phyloP scores from a whole-genome alignment of 176 grass and related monocot species.

The Typha latifolia region DNA sequence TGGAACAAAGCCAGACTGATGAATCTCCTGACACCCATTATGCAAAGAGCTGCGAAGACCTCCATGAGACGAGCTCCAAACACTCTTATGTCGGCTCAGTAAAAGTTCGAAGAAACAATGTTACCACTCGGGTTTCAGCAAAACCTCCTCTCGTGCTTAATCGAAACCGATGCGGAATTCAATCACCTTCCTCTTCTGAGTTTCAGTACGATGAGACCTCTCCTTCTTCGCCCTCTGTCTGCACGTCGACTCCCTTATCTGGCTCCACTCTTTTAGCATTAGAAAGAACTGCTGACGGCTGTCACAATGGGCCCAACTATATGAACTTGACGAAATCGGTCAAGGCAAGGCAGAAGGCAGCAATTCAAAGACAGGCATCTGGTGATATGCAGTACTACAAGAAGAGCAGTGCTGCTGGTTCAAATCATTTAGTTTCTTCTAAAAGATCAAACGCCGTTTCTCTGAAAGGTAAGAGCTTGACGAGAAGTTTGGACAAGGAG shows the following conservation, averaged over 20 bases:
- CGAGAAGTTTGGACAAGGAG: slow-evolving; percentile 62
- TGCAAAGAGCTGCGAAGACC: slow-evolving; percentile 27
- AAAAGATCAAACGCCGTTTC: slow-evolving; percentile 35
- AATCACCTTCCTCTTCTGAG: slow-evolving; percentile 50
- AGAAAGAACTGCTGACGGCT: slow-evolving; percentile 20
- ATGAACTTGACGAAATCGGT: slow-evolving; percentile 73
- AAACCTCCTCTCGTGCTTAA: slow-evolving; percentile 39
- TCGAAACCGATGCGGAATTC: slow-evolving; percentile 16
- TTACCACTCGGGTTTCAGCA: slow-evolving; percentile 47
- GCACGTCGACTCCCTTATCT: slow-evolving; percentile 17
- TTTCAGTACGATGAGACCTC: slow-evolving; percentile 42
- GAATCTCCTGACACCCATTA: slow-evolving; percentile 18
- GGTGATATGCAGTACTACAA: slow-evolving; percentile 22
- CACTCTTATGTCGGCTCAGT: slow-evolving; percentile 33
- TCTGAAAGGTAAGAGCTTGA: slow-evolving; percentile 29
- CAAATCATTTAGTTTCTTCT: slow-evolving; percentile 34
- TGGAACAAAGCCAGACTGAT: slow-evolving; percentile 16
- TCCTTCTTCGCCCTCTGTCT: slow-evolving; percentile 60
- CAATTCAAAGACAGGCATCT: slow-evolving; percentile 26
- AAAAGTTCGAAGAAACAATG: slow-evolving; percentile 60
- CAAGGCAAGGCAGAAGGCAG: slow-evolving; percentile 47
- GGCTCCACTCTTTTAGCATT: slow-evolving; percentile 12
- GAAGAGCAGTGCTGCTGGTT: slow-evolving; percentile 42
- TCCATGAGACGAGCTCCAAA: slow-evolving; percentile 18
- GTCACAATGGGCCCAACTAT: slow-evolving; percentile 40